These are phyloP conservation scores for Agaricus sinodeliciosus DNA, from an alignment of 768 basidiomycete species.

Conservation along the genomic window DNA sequence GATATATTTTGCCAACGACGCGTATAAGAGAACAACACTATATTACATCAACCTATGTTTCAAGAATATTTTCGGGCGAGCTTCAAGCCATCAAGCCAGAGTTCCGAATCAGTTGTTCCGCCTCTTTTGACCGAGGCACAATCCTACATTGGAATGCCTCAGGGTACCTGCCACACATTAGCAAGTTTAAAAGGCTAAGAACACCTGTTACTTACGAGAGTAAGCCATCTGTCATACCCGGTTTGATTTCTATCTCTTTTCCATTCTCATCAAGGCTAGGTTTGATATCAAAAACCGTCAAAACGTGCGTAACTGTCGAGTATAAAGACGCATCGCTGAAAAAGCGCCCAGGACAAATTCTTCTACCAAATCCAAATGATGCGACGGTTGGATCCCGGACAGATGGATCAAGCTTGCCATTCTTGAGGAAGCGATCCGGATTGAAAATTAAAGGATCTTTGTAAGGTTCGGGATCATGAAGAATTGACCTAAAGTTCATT, in stretches of 20 bases:
- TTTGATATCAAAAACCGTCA: slow-evolving; percentile 20
- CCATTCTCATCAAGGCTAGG: slow-evolving; percentile 18
- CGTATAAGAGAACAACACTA: too few relatives aligned
- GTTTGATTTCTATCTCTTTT: slow-evolving; percentile 13
- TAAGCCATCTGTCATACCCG: slow-evolving; percentile 15
- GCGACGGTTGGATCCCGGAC: slow-evolving; percentile 19
- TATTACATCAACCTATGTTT: too few relatives aligned
- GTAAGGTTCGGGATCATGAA: slow-evolving; percentile 17
- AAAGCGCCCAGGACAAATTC: slow-evolving; percentile 22
- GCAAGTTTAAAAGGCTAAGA: neutral
- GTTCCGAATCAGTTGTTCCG: neutral
- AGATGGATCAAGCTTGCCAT: slow-evolving; percentile 16
- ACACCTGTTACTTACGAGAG: slow-evolving; percentile 14
- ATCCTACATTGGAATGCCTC: neutral
- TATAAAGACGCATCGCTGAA: slow-evolving; percentile 19
- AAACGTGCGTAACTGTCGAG: slow-evolving; percentile 13
- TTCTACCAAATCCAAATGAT: slow-evolving; percentile 26
- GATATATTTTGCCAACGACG: too few relatives aligned
- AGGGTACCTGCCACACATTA: neutral
- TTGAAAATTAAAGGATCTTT: slow-evolving; percentile 18
- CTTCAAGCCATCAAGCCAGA: neutral
- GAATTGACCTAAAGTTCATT: slow-evolving; percentile 10
- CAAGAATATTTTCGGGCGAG: too few relatives aligned
- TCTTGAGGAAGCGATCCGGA: slow-evolving; percentile 24
- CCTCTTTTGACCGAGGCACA: neutral